Evolutionary conservation across 148 eudicot species (phyloP), one percentile per base, ranked within the genome.

Genomic region (Spergularia marina): DNA sequence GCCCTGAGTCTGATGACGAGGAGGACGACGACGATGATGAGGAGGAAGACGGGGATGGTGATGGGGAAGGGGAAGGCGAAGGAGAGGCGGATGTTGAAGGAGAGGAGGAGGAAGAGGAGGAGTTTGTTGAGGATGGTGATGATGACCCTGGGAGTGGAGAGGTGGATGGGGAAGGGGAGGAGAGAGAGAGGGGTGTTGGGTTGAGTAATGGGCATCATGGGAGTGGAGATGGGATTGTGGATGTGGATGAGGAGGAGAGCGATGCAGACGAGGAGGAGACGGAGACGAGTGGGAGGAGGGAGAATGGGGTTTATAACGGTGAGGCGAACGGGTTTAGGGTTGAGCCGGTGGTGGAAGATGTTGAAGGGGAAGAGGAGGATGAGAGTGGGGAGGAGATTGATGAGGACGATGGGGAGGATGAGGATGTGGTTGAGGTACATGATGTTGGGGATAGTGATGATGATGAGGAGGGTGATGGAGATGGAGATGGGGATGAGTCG

Each of bases 221-320:
- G 30, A 20, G 71, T 1, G 79, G 73, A n/a, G 89, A 86, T 9
- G 97, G 84, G 53, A 78, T 89, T 74, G 88, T 87, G 1, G 93
- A 91, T 82, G 91, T 86, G 62, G 96, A 90, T 53, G 97, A 91
- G n/a, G 97, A 91, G 12, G 93, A 88, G 86, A 88, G 92, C 70
- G 97, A 89, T 77, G 91, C 90, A 0, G 94, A 91, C 77, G 97
- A 88, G 86, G 94, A 91, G 82, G 97, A 87, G 75, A 71, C 82
- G 0, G 92, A 85, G 82, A 84, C 66, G 7, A 65, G 76, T 55
- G 51, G 76, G 71, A 77, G 85, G 74, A 79, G 81, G 41, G 79
- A 71, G 65, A 84, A 82, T 71, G 91, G 86, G 9, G 68, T 54
- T 21, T 56, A 74, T 52, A 34, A 80, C 70, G 56, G 66, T 44